phyloP scores from a whole-genome alignment of 2,329 filamentous ascomycete species.

The Onygenales sp. region DNA sequence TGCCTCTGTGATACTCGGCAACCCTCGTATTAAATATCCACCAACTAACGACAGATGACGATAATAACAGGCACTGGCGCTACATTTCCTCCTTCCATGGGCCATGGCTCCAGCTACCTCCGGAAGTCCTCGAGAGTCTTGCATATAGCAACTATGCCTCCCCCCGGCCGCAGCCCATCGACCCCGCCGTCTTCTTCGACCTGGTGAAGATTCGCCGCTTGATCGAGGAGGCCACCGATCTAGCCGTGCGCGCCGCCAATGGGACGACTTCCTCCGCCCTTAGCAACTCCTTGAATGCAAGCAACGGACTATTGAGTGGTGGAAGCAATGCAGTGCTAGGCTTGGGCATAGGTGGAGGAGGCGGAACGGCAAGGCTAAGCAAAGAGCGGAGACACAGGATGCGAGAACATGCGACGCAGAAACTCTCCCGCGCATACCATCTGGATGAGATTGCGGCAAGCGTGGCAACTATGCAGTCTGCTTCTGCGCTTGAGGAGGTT shows the following conservation, averaged over 20 bases:
- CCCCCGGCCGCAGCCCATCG: conserved; percentile 64
- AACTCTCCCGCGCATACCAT: conserved; percentile 66
- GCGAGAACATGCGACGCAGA: conserved; percentile 69
- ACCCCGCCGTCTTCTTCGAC: conserved; percentile 74
- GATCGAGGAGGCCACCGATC: conserved; percentile 69
- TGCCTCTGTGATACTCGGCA: not conserved
- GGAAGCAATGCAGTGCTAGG: conserved; percentile 45
- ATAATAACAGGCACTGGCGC: conserved; percentile 60
- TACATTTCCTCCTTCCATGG: conserved; percentile 79
- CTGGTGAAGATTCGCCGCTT: conserved; percentile 70
- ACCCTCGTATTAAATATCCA: no score
- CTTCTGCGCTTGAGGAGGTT: conserved; percentile 67
- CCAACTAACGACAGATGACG: not conserved
- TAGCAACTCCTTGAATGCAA: conserved; percentile 44
- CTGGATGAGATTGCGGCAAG: conserved; percentile 76
- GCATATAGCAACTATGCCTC: conserved; percentile 72
- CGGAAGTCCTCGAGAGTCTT: conserved; percentile 68
- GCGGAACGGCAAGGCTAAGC: conserved; percentile 58
- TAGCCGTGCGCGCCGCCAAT: conserved; percentile 67
- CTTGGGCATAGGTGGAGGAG: conserved; percentile 46
- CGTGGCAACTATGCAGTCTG: conserved; percentile 73
- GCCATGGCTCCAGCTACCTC: conserved; percentile 70
- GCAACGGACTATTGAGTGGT: conserved; percentile 41
- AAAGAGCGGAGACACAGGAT: conserved; percentile 68
- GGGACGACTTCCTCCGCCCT: conserved; percentile 59